These are phyloP conservation scores for Botryotinia globosa DNA, from an alignment of 2,329 filamentous ascomycete species.

Conservation along the genomic window DNA sequence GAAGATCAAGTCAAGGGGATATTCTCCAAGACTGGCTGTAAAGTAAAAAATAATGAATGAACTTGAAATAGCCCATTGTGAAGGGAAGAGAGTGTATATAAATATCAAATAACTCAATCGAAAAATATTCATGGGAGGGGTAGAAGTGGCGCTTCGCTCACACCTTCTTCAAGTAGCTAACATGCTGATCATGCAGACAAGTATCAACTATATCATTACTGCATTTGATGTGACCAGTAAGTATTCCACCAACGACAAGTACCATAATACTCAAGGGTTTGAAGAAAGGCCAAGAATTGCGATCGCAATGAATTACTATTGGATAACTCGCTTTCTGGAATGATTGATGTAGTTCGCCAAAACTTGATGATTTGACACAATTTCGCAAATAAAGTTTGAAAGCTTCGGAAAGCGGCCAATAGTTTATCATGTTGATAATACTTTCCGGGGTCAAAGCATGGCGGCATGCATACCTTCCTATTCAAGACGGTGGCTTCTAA, in stretches of 20 bases:
- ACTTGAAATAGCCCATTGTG: neutral
- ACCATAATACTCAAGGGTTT: neutral
- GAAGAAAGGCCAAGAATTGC: neutral
- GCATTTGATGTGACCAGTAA: neutral
- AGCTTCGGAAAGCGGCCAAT: neutral
- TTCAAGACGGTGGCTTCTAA: neutral
- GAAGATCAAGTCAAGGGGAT: neutral
- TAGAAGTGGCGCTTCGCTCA: neutral
- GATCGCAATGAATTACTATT: neutral
- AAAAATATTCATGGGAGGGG: neutral
- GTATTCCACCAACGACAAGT: slow-evolving; percentile 1
- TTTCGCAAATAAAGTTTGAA: neutral
- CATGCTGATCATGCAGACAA: slow-evolving; percentile 8
- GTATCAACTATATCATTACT: neutral
- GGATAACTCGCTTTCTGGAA: neutral
- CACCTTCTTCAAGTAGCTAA: slow-evolving; percentile 10
- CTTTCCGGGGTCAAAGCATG: neutral
- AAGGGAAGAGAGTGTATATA: neutral
- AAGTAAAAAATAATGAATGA: neutral
- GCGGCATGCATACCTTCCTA: slow-evolving; percentile 7
- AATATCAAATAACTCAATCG: neutral
- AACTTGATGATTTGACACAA: neutral
- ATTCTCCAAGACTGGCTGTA: neutral
- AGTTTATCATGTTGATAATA: neutral
- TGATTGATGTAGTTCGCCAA: neutral